These are phyloP conservation scores for Chytriomyces hyalinus DNA, from an alignment of 192 early-diverging fungal species.

Conservation along the genomic window DNA sequence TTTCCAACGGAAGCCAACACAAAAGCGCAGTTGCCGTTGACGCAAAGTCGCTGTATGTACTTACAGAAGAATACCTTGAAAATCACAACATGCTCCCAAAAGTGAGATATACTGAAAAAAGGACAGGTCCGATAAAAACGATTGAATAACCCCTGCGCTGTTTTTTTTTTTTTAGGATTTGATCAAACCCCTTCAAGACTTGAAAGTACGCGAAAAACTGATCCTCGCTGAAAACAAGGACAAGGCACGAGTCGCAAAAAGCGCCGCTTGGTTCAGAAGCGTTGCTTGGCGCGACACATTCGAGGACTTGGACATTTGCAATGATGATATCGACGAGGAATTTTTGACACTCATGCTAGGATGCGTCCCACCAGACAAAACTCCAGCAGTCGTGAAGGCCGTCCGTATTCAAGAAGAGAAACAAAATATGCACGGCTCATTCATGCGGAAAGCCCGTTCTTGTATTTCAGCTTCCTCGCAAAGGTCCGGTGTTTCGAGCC, in stretches of 20 bases:
- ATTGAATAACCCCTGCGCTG: too few relatives aligned
- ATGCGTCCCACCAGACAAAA: neutral
- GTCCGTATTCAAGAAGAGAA: neutral
- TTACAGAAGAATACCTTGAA: neutral
- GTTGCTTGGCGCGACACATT: slow-evolving; percentile 1
- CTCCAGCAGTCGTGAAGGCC: neutral
- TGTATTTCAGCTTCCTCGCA: neutral
- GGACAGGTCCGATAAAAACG: too few relatives aligned
- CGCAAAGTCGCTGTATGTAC: neutral
- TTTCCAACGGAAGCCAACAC: neutral
- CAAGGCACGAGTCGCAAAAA: neutral
- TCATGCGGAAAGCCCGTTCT: neutral
- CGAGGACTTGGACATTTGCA: neutral
- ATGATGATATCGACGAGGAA: slow-evolving; percentile 9
- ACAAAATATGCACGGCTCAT: slow-evolving; percentile 8
- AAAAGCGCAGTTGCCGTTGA: neutral
- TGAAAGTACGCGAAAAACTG: neutral
- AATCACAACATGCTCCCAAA: neutral
- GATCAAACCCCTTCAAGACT: neutral
- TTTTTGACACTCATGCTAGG: neutral
- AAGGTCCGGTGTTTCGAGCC: neutral
- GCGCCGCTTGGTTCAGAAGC: neutral
- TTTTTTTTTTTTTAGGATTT: too few relatives aligned
- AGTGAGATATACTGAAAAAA: too few relatives aligned
- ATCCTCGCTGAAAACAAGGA: neutral